A percentile compares a stretch with the other conserved stretches of the same genome.
phyloP scores from a whole-genome alignment of 495 filamentous ascomycete species.

The Penicillium paxilli region DNA sequence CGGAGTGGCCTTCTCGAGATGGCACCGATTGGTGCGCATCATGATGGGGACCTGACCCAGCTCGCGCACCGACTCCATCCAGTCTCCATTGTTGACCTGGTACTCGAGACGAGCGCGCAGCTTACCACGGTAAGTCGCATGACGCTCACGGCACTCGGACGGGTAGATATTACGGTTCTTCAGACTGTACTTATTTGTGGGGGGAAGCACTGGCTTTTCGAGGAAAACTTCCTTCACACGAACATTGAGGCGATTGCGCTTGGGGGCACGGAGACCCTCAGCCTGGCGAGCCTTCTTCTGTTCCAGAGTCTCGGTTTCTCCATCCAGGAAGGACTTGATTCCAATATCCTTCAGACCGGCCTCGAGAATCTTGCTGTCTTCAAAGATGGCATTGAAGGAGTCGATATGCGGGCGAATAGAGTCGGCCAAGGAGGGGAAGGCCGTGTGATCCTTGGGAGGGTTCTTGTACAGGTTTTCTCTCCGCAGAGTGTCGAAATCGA shows the following conservation, averaged over 20 bases:
- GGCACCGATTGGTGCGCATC: slow-evolving; percentile 89
- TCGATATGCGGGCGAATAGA: slow-evolving; percentile 88
- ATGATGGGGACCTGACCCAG: slow-evolving; percentile 90
- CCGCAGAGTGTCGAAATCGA: slow-evolving; percentile 75
- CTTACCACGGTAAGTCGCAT: slow-evolving; percentile 87
- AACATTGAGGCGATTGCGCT: slow-evolving; percentile 70
- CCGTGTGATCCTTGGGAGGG: slow-evolving; percentile 81
- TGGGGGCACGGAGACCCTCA: slow-evolving; percentile 47
- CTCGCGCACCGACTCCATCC: slow-evolving; percentile 75
- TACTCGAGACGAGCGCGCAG: slow-evolving; percentile 78
- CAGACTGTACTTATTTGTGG: slow-evolving; percentile 75
- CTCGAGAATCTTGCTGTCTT: slow-evolving; percentile 66
- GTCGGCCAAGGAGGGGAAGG: slow-evolving; percentile 81
- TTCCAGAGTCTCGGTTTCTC: slow-evolving; percentile 50
- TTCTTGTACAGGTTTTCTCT: slow-evolving; percentile 85
- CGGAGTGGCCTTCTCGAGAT: slow-evolving; percentile 81
- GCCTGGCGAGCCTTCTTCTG: slow-evolving; percentile 40
- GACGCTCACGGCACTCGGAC: slow-evolving; percentile 90
- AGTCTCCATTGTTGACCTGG: slow-evolving; percentile 80
- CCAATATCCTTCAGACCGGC: slow-evolving; percentile 85
- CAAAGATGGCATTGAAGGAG: slow-evolving; percentile 93
- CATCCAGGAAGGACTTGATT: slow-evolving; percentile 82
- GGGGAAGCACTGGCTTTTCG: slow-evolving; percentile 71
- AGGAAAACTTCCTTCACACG: slow-evolving; percentile 75
- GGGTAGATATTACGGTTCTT: slow-evolving; percentile 82